These are phyloP conservation scores for Suillus cothurnatus DNA, from an alignment of 768 basidiomycete species.

Conservation along the genomic window DNA sequence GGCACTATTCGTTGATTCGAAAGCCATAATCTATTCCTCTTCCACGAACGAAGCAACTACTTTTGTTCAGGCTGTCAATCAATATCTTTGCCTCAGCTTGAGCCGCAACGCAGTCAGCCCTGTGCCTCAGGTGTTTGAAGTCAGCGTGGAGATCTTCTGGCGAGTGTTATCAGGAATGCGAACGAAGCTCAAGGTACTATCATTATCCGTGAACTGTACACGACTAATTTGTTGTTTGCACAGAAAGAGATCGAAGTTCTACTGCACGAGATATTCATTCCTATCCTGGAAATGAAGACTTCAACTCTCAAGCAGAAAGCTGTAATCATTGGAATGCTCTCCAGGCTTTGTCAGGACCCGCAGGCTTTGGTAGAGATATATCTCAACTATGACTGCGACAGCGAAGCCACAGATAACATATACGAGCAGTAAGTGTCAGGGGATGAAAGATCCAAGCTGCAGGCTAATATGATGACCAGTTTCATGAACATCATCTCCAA, in stretches of 20 bases:
- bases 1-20: slow-evolving; percentile 84
- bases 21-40: slow-evolving; percentile 89
- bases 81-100: slow-evolving; percentile 90
- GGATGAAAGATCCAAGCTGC: slow-evolving; percentile 7
- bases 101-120: slow-evolving; percentile 96
- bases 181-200: slow-evolving; percentile 86
- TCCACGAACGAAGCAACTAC: slow-evolving; percentile 85
- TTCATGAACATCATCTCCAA: slow-evolving; percentile 97
- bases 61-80: slow-evolving; percentile 93
- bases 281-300: slow-evolving; percentile 97
- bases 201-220: slow-evolving; percentile 5
- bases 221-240: slow-evolving; percentile 14
- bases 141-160: slow-evolving; percentile 99
- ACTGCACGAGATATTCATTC: slow-evolving; percentile 98
- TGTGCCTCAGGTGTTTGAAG: slow-evolving; percentile 95
- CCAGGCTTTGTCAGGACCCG: slow-evolving; percentile 89
- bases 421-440: slow-evolving; percentile 79
- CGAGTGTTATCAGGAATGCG: slow-evolving; percentile 92
- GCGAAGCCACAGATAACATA: slow-evolving; percentile 92
- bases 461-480: slow-evolving; percentile 37
- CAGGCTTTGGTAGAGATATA: slow-evolving; percentile 98
- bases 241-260: slow-evolving; percentile 99
- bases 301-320: slow-evolving; percentile 95
- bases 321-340: slow-evolving; percentile 86
- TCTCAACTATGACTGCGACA: slow-evolving; percentile 98